Percentiles rank a stretch among this genome's conserved stretches.
Conservation (phyloP, 1,284 basidiomycete genomes). For the Gomphus sp. region DNA sequence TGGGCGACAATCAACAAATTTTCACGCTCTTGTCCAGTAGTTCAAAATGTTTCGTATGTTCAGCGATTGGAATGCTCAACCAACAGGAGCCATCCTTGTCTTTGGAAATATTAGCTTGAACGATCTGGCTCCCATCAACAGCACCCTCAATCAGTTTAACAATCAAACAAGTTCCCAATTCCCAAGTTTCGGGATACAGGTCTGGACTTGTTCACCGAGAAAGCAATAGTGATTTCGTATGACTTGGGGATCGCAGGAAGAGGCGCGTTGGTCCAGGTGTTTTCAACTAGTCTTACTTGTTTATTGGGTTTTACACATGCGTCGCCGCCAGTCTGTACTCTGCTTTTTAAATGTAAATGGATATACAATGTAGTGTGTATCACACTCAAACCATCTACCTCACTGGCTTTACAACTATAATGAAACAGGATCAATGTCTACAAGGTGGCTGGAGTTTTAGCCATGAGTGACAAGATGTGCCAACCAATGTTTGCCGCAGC, state of each 20-base stretch:
- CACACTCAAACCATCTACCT: too few relatives aligned
- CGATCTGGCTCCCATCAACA: background rate
- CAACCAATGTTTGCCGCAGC: constrained; percentile 26
- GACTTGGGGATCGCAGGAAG: background rate
- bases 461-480: constrained; percentile 24
- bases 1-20: background rate
- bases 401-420: background rate
- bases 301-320: background rate
- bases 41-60: background rate
- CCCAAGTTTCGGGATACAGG: background rate
- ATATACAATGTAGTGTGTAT: too few relatives aligned
- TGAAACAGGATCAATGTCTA: background rate
- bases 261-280: background rate
- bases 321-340: background rate
- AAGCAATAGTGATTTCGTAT: constrained; percentile 1
- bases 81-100: background rate
- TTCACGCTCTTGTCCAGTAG: background rate
- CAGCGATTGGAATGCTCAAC: background rate
- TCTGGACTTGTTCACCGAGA: constrained; percentile 21
- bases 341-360: too few relatives aligned
- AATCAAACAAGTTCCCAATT: background rate
- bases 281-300: background rate
- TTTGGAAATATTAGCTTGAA: background rate
- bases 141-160: constrained; percentile 1
- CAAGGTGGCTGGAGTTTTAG: constrained; percentile 17